Conservation (phyloP, 768 basidiomycete species). For the Leccinum pellstonianum region DNA sequence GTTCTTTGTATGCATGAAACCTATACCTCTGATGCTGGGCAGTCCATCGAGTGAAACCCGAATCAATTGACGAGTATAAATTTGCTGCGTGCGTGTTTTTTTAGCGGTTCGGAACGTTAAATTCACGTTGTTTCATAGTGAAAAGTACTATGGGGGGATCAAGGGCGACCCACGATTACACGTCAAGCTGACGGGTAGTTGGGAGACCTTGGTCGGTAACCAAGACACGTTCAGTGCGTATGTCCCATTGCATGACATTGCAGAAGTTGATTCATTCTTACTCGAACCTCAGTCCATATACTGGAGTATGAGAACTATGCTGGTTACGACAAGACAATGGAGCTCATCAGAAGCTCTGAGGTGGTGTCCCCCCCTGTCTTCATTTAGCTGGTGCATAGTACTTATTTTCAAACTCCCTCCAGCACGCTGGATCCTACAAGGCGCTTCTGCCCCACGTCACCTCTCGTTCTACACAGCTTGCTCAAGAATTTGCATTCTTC, state of each 20-base stretch:
- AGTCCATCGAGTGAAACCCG: constrained; percentile 89
- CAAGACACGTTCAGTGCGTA: constrained; percentile 77
- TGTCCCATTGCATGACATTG: constrained; percentile 29
- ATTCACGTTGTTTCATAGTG: constrained; percentile 43
- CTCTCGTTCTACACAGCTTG: constrained; percentile 74
- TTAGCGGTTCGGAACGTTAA: not conserved
- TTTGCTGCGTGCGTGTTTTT: constrained; percentile 68
- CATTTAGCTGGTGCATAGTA: not conserved
- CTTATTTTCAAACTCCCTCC: not conserved
- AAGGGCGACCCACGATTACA: constrained; percentile 69
- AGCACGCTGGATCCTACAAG: constrained; percentile 70
- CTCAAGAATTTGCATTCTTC: constrained; percentile 94
- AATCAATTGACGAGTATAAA: constrained; percentile 80
- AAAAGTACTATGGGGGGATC: constrained; percentile 80
- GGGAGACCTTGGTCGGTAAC: constrained; percentile 89
- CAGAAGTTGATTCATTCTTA: not conserved
- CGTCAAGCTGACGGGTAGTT: constrained; percentile 90
- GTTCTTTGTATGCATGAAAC: not conserved
- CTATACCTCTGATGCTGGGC: constrained; percentile 8
- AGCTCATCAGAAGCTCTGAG: constrained; percentile 61
- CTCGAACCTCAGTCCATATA: constrained; percentile 51
- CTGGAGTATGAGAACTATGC: constrained; percentile 93
- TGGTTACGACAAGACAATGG: constrained; percentile 78
- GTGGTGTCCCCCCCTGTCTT: constrained; percentile 42
- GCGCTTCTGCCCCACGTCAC: constrained; percentile 75